Conservation (phyloP, 129 eudicot species). For the Escallonia rubra region DNA sequence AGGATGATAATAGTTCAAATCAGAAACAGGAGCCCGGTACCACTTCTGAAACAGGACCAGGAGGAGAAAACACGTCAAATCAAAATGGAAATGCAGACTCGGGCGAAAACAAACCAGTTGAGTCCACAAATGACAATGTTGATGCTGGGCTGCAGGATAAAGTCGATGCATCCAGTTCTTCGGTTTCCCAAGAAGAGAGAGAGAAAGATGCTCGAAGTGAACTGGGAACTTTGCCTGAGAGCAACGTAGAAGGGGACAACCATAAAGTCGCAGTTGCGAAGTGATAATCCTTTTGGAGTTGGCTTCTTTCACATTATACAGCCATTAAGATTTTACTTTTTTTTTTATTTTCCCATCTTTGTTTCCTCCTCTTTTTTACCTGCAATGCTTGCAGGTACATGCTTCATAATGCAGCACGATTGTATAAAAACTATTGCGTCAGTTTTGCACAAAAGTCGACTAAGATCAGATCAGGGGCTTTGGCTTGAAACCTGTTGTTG, state of each 20-base stretch:
- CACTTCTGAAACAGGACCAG: conserved; percentile 7
- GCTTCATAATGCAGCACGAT: no score
- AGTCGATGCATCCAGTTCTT: neutral
- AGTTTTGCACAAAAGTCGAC: no score
- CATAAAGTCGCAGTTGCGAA: conserved; percentile 41
- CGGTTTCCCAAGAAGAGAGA: conserved; percentile 42
- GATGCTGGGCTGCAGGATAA: neutral
- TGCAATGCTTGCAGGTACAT: no score
- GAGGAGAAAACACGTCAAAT: conserved; percentile 22
- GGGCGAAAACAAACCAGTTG: neutral
- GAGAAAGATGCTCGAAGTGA: conserved; percentile 46
- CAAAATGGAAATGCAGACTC: neutral
- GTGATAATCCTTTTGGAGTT: conserved; percentile 5
- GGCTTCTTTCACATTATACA: neutral
- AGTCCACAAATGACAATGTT: neutral
- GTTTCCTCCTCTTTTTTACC: no score
- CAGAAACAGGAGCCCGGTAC: conserved; percentile 17
- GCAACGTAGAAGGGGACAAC: conserved; percentile 24
- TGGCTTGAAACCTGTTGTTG: no score
- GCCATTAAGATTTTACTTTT: neutral
- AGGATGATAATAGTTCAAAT: neutral
- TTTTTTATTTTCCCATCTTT: neutral
- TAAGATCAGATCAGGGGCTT: no score
- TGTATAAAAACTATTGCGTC: no score
- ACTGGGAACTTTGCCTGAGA: conserved; percentile 39